Conservation (phyloP, 169 alveolate genomes). For the Plasmodium knowlesi region DNA sequence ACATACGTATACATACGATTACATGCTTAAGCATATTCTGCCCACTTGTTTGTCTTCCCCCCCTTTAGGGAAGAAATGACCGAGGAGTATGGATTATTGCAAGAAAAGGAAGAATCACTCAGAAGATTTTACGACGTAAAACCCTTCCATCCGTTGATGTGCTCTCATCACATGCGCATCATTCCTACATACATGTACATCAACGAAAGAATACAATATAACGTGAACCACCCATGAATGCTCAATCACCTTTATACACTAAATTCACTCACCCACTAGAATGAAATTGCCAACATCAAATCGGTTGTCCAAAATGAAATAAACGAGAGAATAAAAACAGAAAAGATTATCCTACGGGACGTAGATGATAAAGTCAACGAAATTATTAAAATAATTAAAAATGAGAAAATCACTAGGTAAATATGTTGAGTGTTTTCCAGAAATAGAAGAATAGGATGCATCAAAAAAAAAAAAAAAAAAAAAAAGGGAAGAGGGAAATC, state of each 20-base stretch:
- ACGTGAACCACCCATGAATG: neutral
- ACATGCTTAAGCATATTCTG: neutral
- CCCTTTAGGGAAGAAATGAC: slow-evolving; percentile 46
- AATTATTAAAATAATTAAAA: slow-evolving; percentile 57
- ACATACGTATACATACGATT: neutral
- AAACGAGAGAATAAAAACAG: slow-evolving; percentile 64
- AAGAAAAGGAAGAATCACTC: slow-evolving; percentile 69
- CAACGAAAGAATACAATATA: neutral
- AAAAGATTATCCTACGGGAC: slow-evolving; percentile 45
- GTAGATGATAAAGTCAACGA: slow-evolving; percentile 70
- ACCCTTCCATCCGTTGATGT: neutral
- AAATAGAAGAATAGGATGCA: neutral
- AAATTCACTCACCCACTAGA: slow-evolving; percentile 6
- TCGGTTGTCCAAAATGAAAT: slow-evolving; percentile 54
- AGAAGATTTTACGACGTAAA: slow-evolving; percentile 67
- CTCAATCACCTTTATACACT: neutral
- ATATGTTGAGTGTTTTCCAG: neutral
- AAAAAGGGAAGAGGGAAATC: neutral
- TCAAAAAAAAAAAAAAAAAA: neutral
- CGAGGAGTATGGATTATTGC: slow-evolving; percentile 47
- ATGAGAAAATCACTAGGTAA: slow-evolving; percentile 65
- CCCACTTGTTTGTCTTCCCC: neutral
- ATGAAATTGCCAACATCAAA: slow-evolving; percentile 37
- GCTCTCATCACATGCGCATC: neutral
- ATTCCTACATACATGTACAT: neutral